These are phyloP conservation scores for Wickerhamomyces strasburgensis DNA, from an alignment of 805 yeast genomes.

Conservation along the genomic window DNA sequence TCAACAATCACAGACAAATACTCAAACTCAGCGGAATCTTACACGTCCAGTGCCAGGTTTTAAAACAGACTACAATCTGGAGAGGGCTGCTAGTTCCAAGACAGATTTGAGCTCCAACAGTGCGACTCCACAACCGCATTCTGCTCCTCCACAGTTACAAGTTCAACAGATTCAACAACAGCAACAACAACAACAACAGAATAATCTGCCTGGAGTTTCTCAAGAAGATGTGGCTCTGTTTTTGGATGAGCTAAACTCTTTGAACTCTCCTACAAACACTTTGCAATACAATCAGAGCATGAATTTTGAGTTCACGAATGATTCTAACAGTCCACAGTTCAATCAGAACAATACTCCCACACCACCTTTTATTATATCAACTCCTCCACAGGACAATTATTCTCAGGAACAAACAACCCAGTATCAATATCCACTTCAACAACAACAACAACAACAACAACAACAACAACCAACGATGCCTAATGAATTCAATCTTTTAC, in stretches of 20 bases:
- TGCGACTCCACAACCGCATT: background rate
- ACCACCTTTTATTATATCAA: constrained; percentile 15
- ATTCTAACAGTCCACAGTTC: constrained; percentile 2
- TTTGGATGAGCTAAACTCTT: constrained; percentile 14
- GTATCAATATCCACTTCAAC: background rate
- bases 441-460: constrained; percentile 1
- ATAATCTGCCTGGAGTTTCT: background rate
- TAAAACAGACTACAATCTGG: constrained; percentile 13
- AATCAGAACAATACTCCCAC: constrained; percentile 1
- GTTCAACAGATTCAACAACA: background rate
- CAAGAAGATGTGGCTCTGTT: constrained; percentile 14
- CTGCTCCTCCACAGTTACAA: background rate
- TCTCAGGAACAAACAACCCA: too few species aligned
- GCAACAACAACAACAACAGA: constrained; percentile 2
- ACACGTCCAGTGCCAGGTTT: constrained; percentile 18
- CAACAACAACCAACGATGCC: background rate
- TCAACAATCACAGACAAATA: constrained; percentile 1
- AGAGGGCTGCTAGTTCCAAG: constrained; percentile 12
- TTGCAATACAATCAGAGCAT: constrained; percentile 1
- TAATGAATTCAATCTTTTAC: background rate
- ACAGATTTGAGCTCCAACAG: constrained; percentile 8
- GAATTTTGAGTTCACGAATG: background rate
- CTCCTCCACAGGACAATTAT: constrained; percentile 15
- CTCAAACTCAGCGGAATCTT: constrained; percentile 1
- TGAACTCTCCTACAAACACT: constrained; percentile 11